A percentile compares a stretch with the other conserved stretches of the same genome.
Evolutionary conservation across 768 basidiomycete species (phyloP).

Genomic region (Solioccasus polychromus): DNA sequence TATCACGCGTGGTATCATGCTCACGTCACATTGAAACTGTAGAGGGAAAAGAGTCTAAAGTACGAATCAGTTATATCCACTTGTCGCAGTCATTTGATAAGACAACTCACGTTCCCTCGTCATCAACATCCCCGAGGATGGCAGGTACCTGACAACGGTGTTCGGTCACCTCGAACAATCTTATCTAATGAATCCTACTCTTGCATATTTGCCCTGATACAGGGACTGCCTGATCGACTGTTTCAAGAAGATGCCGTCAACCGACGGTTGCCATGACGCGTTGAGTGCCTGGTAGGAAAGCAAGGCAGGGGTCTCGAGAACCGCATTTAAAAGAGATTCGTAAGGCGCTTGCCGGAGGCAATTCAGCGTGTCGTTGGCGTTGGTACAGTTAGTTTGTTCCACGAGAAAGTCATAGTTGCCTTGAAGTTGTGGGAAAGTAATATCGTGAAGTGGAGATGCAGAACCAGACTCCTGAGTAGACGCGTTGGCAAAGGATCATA

Average conservation of each 20-base stretch:
- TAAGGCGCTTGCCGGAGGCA: slow-evolving; percentile 19
- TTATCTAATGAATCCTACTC: slow-evolving; percentile 8
- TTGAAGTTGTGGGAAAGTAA: slow-evolving; percentile 5
- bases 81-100: not conserved
- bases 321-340: slow-evolving; percentile 7
- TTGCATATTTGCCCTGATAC: slow-evolving; percentile 31
- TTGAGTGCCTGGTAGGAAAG: slow-evolving; percentile 14
- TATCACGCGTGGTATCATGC: slow-evolving; percentile 5
- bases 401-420: slow-evolving; percentile 18
- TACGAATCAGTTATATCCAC: no score
- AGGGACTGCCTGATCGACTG: not conserved
- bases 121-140: slow-evolving; percentile 35
- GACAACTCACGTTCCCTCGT: slow-evolving; percentile 39
- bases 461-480: slow-evolving; percentile 14
- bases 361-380: slow-evolving; percentile 8
- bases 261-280: slow-evolving; percentile 9
- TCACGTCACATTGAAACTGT: slow-evolving; percentile 25
- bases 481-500: not conserved
- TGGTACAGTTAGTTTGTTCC: slow-evolving; percentile 8
- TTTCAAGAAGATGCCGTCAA: slow-evolving; percentile 1
- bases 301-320: slow-evolving; percentile 5
- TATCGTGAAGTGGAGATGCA: slow-evolving; percentile 1
- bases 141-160: slow-evolving; percentile 23
- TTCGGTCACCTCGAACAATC: not conserved
- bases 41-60: slow-evolving; percentile 28